A percentile compares a stretch with the other conserved stretches of the same genome.
Evolutionary conservation across 2,329 filamentous ascomycete genomes (phyloP).

Genomic region (Trematosphaeria pertusa): DNA sequence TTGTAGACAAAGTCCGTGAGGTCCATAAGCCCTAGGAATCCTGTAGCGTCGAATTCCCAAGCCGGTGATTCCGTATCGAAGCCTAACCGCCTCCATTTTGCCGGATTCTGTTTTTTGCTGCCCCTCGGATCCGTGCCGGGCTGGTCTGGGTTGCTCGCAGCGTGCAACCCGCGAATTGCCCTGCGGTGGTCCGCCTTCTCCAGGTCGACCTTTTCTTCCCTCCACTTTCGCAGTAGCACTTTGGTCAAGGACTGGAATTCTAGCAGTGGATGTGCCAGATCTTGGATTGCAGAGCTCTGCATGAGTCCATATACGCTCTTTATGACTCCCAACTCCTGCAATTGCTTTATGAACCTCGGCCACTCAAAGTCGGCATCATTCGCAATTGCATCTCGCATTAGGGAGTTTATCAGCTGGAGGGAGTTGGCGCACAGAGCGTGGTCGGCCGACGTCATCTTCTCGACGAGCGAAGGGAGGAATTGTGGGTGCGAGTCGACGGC

Average conservation of each 20-base stretch:
- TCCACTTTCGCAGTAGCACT: conserved; percentile 85
- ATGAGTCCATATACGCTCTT: conserved; percentile 89
- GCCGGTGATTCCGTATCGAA: conserved; percentile 91
- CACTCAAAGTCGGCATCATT: conserved; percentile 82
- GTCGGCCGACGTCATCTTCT: conserved; percentile 89
- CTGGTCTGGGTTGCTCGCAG: conserved; percentile 78
- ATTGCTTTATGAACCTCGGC: conserved; percentile 91
- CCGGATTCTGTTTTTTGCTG: conserved; percentile 77
- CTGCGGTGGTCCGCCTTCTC: conserved; percentile 88
- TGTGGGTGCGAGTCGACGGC: conserved; percentile 90
- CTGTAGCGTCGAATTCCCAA: conserved; percentile 82
- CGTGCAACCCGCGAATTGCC: conserved; percentile 83
- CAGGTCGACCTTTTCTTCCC: conserved; percentile 81
- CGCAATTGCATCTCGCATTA: conserved; percentile 90
- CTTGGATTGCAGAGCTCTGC: conserved; percentile 91
- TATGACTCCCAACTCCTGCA: conserved; percentile 93
- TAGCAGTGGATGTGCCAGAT: conserved; percentile 85
- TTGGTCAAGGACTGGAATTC: conserved; percentile 96
- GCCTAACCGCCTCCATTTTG: conserved; percentile 91
- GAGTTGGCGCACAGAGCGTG: conserved; percentile 96
- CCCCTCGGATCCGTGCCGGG: conserved; percentile 51
- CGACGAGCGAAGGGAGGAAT: conserved; percentile 93
- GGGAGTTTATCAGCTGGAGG: conserved; percentile 90
- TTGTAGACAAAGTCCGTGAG: conserved; percentile 91
- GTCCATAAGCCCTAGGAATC: conserved; percentile 97